Percentiles rank a stretch among this genome's conserved stretches.
Evolutionary conservation across 305 asterid genomes (phyloP).

Genomic region (Solanum hybrid): DNA sequence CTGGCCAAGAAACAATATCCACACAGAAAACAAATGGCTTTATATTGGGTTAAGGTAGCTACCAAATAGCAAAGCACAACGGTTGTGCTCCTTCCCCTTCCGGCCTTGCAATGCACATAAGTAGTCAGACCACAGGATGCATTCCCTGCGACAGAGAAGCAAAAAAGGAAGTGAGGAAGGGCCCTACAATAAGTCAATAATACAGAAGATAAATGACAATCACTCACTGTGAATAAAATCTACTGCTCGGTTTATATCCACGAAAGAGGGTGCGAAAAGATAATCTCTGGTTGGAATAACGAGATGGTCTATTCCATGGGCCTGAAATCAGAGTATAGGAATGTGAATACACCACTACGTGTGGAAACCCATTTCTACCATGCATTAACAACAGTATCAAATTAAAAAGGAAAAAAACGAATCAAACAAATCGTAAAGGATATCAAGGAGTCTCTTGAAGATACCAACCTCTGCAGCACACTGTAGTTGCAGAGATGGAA

Average conservation of each 20-base stretch:
- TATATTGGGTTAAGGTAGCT: background rate
- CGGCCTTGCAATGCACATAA: constrained; percentile 88
- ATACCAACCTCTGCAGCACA: background rate
- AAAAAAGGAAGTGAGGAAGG: background rate
- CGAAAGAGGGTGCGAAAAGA: constrained; percentile 87
- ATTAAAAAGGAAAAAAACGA: background rate
- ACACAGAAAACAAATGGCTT: no score
- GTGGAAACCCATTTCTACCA: background rate
- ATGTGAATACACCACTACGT: background rate
- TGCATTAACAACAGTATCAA: background rate
- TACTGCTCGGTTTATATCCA: constrained; percentile 68
- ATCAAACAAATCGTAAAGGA: background rate
- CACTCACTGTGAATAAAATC: constrained; percentile 65
- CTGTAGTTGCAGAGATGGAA: background rate
- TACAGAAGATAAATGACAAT: background rate
- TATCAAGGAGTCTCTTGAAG: background rate
- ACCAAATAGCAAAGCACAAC: constrained; percentile 90
- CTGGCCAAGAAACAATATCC: no score
- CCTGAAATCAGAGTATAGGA: constrained; percentile 39
- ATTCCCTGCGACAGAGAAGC: constrained; percentile 36
- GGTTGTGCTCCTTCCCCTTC: constrained; percentile 93
- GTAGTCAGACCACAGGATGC: constrained; percentile 53
- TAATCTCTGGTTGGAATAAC: constrained; percentile 95
- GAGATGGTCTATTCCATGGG: constrained; percentile 78
- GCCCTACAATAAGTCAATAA: background rate